A percentile compares a stretch with the other conserved stretches of the same genome.
phyloP scores from a whole-genome alignment of 768 basidiomycete species.

The Calocera viscosa region DNA sequence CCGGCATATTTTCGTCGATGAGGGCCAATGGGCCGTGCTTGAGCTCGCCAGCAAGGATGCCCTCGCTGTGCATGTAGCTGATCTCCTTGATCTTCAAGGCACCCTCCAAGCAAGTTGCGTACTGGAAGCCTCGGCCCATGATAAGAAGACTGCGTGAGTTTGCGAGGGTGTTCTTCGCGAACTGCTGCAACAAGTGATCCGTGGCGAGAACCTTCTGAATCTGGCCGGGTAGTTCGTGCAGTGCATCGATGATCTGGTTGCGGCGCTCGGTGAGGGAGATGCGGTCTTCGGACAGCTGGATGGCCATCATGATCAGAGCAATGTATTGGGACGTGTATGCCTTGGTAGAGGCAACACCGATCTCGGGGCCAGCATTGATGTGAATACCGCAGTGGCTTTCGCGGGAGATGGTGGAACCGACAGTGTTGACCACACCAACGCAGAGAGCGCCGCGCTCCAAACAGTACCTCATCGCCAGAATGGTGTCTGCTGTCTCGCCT shows the following conservation, averaged over 20 bases:
- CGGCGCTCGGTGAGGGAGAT: constrained; percentile 85
- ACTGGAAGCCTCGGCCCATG: constrained; percentile 98
- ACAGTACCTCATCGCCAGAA: constrained; percentile 91
- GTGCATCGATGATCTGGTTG: constrained; percentile 82
- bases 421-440: constrained; percentile 96
- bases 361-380: constrained; percentile 97
- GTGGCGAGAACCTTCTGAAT: constrained; percentile 77
- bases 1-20: constrained; percentile 96
- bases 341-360: constrained; percentile 98
- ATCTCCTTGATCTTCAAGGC: constrained; percentile 99
- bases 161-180: constrained; percentile 64
- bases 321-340: constrained; percentile 99
- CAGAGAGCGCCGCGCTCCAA: constrained; percentile 92
- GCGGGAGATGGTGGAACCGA: constrained; percentile 93
- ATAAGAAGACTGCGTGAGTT: constrained; percentile 79
- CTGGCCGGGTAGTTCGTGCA: constrained; percentile 78
- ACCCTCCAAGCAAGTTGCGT: constrained; percentile 91
- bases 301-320: constrained; percentile 94
- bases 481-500: constrained; percentile 97
- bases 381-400: constrained; percentile 99
- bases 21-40: constrained; percentile 97
- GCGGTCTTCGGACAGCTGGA: constrained; percentile 93
- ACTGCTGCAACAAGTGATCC: constrained; percentile 63
- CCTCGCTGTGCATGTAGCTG: constrained; percentile 55
- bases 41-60: constrained; percentile 94